Evolutionary conservation across 441 rosid species (phyloP).

Genomic region (Populus hybrid): DNA sequence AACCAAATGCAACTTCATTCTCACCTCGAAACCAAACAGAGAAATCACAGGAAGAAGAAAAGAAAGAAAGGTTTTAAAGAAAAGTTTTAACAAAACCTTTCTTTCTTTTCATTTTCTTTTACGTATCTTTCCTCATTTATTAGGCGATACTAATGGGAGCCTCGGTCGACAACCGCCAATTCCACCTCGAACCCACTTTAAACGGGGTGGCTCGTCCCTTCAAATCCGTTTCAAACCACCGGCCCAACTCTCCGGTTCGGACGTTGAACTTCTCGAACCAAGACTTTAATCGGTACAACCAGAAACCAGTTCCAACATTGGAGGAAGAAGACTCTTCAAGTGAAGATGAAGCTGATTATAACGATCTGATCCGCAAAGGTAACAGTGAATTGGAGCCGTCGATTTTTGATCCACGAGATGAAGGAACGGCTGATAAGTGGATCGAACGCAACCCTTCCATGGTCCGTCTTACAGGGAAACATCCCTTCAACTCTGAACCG

Average conservation of each 20-base stretch:
- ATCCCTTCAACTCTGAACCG: conserved; percentile 85
- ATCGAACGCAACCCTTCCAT: conserved; percentile 66
- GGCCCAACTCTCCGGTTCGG: conserved; percentile 32
- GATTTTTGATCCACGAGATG: conserved; percentile 57
- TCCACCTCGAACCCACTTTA: conserved; percentile 43
- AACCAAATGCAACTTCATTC: neutral
- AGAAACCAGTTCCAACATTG: neutral
- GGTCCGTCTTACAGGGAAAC: conserved; percentile 93
- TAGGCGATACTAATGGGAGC: conserved; percentile 53
- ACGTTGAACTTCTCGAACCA: conserved; percentile 14
- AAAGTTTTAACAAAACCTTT: too few species aligned
- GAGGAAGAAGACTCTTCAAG: conserved; percentile 37
- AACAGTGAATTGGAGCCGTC: conserved; percentile 67
- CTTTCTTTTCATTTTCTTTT: too few species aligned
- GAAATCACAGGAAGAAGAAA: neutral
- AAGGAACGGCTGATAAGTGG: conserved; percentile 74
- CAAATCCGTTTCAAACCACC: conserved; percentile 39
- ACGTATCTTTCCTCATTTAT: neutral
- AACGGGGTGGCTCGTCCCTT: conserved; percentile 50
- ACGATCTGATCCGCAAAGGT: conserved; percentile 44
- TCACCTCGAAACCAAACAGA: conserved; percentile 5
- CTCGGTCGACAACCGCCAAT: conserved; percentile 81
- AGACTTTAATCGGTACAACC: neutral
- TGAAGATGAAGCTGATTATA: conserved; percentile 52
- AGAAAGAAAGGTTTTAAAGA: too few species aligned